These are phyloP conservation scores for Omphalea diandra DNA, from an alignment of 441 rosid species.

Conservation along the genomic window DNA sequence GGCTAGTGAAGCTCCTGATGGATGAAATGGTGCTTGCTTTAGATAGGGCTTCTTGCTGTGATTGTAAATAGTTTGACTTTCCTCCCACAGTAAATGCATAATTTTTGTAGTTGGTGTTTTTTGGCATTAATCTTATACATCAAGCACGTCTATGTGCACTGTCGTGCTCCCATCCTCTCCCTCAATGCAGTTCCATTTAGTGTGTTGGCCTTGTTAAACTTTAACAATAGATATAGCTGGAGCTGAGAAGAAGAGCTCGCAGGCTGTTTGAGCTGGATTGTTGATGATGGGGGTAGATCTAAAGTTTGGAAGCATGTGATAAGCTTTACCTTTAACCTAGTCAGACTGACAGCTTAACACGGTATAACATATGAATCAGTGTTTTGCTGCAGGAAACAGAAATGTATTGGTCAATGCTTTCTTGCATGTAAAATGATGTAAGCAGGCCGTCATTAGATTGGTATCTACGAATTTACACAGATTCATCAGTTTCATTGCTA, in stretches of 20 bases:
- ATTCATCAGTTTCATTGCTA: too few relatives aligned
- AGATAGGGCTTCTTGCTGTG: conserved; percentile 4
- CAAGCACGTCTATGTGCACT: too few relatives aligned
- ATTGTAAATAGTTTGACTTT: conserved; percentile 34
- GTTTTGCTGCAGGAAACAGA: too few relatives aligned
- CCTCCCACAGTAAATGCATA: conserved; percentile 24
- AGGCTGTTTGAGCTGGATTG: background rate
- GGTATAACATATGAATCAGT: background rate
- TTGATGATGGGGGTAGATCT: background rate
- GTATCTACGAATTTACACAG: too few relatives aligned
- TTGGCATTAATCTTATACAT: background rate
- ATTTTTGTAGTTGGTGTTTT: conserved; percentile 18
- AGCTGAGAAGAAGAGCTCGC: background rate
- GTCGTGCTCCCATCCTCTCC: background rate
- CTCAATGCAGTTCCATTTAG: background rate
- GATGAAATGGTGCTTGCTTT: conserved; percentile 25
- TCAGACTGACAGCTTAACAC: background rate
- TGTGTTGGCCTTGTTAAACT: background rate
- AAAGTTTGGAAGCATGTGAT: background rate
- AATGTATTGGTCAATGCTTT: background rate
- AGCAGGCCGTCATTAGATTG: too few relatives aligned
- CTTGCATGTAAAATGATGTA: background rate
- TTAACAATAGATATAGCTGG: background rate
- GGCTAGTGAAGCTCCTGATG: conserved; percentile 47
- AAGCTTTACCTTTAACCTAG: background rate